Evolutionary conservation across 2,329 filamentous ascomycete genomes (phyloP), one percentile per base, ranked within the genome.

Genomic region (Colletotrichum nymphaeae): DNA sequence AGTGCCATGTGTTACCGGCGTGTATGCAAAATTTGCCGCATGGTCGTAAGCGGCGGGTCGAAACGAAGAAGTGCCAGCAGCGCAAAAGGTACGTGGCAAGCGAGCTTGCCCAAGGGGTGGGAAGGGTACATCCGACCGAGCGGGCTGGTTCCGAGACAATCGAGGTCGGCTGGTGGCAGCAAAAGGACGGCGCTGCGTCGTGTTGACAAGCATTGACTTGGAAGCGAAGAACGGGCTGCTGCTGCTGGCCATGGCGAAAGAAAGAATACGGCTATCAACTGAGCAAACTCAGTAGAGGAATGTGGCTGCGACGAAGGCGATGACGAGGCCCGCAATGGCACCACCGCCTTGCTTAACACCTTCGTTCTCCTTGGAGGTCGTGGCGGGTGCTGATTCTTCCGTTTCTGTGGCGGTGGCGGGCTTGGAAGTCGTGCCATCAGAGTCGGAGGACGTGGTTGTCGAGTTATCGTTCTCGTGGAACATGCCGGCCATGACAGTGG

Each of bases 271-370:
- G 56, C 67, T 77, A 59, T 49, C 28, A 57, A 26, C 32, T 26
- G 28, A 22, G 5, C 28, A 30, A 28, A 46, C 66, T 72, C 55
- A 89, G 75, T 86, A 85, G 75, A 89, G 81, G 76, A 84, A 87
- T 19, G 85, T 84, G 30, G 88, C 86, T 28, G 88, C 89, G 37
- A 90, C 82, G 57, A 91, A 84, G 66, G 89, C 89, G 58, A 91
- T 84, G 56, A 91, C 82, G 26, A 91, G 83, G 58, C 89, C 88
- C 8, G 84, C 88, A 52, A 89, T 80, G 63, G 89, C 88, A 62
- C 86, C 84, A 65, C 85, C 86, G 63, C 86, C 86, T 75, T 89
- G 85, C 58, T 85, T 85, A 19, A 83, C 83, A 24, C 84, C 86
- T 75, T 88, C 87, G 74, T 83, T 88, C 76, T 85, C 81, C 75